phyloP scores from a whole-genome alignment of 176 grass and related monocot species.

The Triticum urartu region DNA sequence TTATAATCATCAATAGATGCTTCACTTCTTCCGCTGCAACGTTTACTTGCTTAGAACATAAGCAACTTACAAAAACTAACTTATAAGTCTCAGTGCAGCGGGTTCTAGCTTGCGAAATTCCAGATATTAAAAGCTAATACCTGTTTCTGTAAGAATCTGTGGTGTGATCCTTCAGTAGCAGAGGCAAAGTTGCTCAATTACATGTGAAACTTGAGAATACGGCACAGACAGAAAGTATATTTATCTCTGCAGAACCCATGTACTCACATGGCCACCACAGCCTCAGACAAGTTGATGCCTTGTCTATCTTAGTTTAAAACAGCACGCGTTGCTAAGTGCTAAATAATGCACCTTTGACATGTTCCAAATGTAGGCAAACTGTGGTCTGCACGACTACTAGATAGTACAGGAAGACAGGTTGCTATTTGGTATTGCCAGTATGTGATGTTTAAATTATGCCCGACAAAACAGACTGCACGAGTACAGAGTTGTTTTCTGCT shows the following conservation, averaged over 20 bases:
- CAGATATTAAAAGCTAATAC: background rate
- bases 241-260: background rate
- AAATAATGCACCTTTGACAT: background rate
- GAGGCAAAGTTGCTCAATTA: background rate
- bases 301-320: background rate
- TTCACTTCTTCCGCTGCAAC: background rate
- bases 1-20: background rate
- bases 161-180: background rate
- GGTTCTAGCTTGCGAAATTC: background rate
- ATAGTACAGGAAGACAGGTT: conserved; percentile 7
- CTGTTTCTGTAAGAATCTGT: background rate
- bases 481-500: background rate
- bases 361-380: conserved; percentile 4
- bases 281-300: background rate
- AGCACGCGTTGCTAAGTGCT: background rate
- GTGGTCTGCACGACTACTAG: background rate
- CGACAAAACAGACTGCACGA: background rate
- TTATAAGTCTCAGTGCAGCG: background rate
- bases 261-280: conserved; percentile 18
- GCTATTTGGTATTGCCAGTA: background rate
- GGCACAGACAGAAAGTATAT: background rate
- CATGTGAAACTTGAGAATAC: background rate
- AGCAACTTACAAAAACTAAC: background rate
- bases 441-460: conserved; percentile 20
- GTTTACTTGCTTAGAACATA: background rate